phyloP scores from a whole-genome alignment of 2,329 filamentous ascomycete genomes.

The Aspergillus sojae region DNA sequence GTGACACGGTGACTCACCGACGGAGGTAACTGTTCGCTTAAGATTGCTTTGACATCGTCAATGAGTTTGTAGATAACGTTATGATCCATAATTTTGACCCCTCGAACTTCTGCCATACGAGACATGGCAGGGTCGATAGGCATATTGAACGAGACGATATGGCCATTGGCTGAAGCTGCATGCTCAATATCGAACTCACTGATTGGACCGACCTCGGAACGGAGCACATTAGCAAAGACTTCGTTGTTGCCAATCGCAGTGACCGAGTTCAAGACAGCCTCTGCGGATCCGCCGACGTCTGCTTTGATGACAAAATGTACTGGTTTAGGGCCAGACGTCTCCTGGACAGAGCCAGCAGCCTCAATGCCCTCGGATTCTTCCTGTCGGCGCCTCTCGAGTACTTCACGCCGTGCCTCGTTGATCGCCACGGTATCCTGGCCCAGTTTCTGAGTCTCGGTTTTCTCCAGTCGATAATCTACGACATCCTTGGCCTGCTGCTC shows the following conservation, averaged over 20 bases:
- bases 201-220: constrained; percentile 75
- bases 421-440: constrained; percentile 74
- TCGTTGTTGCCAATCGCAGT: constrained; percentile 81
- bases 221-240: constrained; percentile 74
- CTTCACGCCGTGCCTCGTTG: constrained; percentile 67
- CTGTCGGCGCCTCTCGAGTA: constrained; percentile 54
- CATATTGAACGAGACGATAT: constrained; percentile 86
- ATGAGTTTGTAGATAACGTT: constrained; percentile 64
- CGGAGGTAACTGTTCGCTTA: constrained; percentile 72
- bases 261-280: constrained; percentile 81
- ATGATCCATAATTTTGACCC: constrained; percentile 79
- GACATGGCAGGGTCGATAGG: constrained; percentile 67
- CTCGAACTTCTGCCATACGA: constrained; percentile 68
- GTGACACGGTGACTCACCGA: constrained; percentile 69
- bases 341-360: constrained; percentile 41
- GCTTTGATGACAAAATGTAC: constrained; percentile 88
- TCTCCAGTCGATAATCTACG: constrained; percentile 73
- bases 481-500: constrained; percentile 80
- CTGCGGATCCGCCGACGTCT: constrained; percentile 90
- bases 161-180: constrained; percentile 73
- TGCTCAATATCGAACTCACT: constrained; percentile 88
- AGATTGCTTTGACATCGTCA: constrained; percentile 54
- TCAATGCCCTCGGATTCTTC: constrained; percentile 39
- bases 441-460: constrained; percentile 66
- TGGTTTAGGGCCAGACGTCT: constrained; percentile 51